Conservation (phyloP, 169 alveolate species). For the Babesia gibsoni region DNA sequence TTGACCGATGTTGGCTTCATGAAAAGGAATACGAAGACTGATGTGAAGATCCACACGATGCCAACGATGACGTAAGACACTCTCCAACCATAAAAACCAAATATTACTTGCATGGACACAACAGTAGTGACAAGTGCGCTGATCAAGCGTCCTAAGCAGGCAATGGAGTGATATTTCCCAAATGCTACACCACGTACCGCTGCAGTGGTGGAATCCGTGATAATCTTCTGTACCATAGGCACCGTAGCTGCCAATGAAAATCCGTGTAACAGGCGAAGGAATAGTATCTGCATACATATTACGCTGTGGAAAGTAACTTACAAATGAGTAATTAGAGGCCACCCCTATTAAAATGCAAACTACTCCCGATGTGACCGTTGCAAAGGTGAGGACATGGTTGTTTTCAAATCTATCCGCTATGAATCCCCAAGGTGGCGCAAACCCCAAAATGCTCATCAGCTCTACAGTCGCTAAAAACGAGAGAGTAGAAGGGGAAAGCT, state of each 20-base stretch:
- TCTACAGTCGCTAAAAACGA: constrained; percentile 82
- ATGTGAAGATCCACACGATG: background rate
- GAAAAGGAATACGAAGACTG: background rate
- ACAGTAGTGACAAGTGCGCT: background rate
- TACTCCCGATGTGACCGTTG: constrained; percentile 84
- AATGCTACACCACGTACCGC: constrained; percentile 12
- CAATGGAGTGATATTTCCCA: constrained; percentile 40
- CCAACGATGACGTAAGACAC: constrained; percentile 2
- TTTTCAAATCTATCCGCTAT: constrained; percentile 81
- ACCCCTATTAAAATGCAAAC: constrained; percentile 74
- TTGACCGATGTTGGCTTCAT: no score
- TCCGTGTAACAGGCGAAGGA: constrained; percentile 50
- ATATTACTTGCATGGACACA: background rate
- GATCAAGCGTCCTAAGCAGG: constrained; percentile 8
- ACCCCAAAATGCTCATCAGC: constrained; percentile 77
- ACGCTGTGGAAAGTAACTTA: background rate
- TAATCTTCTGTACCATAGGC: constrained; percentile 38
- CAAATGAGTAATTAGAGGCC: constrained; percentile 37
- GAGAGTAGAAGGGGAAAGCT: constrained; percentile 78
- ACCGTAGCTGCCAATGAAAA: constrained; percentile 36
- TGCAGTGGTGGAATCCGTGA: constrained; percentile 12
- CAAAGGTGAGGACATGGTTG: constrained; percentile 80
- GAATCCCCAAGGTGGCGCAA: constrained; percentile 88
- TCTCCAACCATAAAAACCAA: constrained; percentile 25
- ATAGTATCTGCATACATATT: constrained; percentile 14